Base-by-base conservation (phyloP, 805 yeast genomes). In the Saturnispora serradocipensis region DNA sequence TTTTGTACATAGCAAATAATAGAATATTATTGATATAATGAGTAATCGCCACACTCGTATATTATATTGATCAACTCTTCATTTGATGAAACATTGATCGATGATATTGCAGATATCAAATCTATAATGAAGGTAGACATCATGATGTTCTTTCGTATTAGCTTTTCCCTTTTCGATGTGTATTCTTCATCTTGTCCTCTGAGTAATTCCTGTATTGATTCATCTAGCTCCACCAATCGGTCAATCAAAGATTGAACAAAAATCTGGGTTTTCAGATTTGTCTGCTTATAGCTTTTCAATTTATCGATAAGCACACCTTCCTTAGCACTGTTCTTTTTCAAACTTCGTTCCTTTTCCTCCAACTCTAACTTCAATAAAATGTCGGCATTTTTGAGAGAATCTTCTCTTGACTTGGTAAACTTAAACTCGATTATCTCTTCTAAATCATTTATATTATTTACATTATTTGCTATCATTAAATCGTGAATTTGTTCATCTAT, bases 51-150 rank as follows among this genome's bases (percentile, higher is more conserved):
- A 51, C 70, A 62, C 28, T 53, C 59, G 30, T 64, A 48, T 13
- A 70, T 56, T 5, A 66, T 64, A 3, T 66, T 63, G 8, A 49
- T 52, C 28, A 71, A 50, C 10, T 50, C 53, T 5, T 61, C 62
- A 51, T 71, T 71, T 1, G 59, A 49, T 10, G 55, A 53, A 63
- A 73, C 61, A 51, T 72, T 60, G 1, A 66, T 52, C 18, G 56
- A 56, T 2, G 72, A 68, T 34, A 65, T 54, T 11, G 72, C 63
- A 0, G 72, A 62, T 0, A 72, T 59, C 27, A 68, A 51, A 22
- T 64, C 61, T 7, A 62, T 58, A 7, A 69, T 65, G 49, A 69
- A 65, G 7, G 47, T 20, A 4, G 35, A n/a, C 47, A 49, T 43
- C 25, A 49, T 6, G 16, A 27, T 27, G 15, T 44, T 44, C 20